Percentiles rank a stretch among this genome's conserved stretches.
phyloP scores from a whole-genome alignment of 2,329 filamentous ascomycete species.

The Raffaelea arxii region DNA sequence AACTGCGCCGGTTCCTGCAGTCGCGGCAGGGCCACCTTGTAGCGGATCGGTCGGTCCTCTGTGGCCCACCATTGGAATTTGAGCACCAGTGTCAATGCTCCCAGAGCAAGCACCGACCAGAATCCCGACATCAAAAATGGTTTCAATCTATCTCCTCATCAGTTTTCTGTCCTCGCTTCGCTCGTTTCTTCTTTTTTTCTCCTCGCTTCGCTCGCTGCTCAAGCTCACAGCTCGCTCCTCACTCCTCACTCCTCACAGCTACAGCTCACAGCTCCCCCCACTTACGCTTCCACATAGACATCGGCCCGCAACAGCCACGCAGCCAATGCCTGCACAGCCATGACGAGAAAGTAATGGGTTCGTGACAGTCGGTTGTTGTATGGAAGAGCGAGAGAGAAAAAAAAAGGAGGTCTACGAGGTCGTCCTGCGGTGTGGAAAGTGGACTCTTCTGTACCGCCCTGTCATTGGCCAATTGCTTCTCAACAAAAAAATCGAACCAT shows the following conservation, averaged over 20 bases:
- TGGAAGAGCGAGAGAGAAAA: background rate
- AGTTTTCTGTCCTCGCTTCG: background rate
- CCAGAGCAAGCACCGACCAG: slow-evolving; percentile 7
- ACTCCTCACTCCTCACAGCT: background rate
- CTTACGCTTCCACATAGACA: background rate
- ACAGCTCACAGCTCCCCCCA: background rate
- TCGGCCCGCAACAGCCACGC: slow-evolving; percentile 3
- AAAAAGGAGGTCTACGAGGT: no score
- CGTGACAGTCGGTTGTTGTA: background rate
- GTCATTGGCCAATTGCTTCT: no score
- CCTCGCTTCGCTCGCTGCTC: no score
- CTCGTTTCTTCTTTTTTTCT: background rate
- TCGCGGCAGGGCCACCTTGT: slow-evolving; percentile 53
- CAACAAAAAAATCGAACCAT: background rate
- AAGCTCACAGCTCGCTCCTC: background rate
- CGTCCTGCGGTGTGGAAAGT: no score
- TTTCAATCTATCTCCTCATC: background rate
- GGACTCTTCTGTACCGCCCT: no score
- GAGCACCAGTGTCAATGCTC: slow-evolving; percentile 6
- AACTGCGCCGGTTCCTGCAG: slow-evolving; percentile 39
- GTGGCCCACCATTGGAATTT: slow-evolving; percentile 17
- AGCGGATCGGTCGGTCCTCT: slow-evolving; percentile 38
- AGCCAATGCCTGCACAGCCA: slow-evolving; percentile 3
- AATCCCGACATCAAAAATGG: slow-evolving; percentile 1
- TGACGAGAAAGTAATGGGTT: background rate